These are phyloP conservation scores for Nemania sp. DNA, from an alignment of 2,329 filamentous ascomycete species.

Conservation along the genomic window DNA sequence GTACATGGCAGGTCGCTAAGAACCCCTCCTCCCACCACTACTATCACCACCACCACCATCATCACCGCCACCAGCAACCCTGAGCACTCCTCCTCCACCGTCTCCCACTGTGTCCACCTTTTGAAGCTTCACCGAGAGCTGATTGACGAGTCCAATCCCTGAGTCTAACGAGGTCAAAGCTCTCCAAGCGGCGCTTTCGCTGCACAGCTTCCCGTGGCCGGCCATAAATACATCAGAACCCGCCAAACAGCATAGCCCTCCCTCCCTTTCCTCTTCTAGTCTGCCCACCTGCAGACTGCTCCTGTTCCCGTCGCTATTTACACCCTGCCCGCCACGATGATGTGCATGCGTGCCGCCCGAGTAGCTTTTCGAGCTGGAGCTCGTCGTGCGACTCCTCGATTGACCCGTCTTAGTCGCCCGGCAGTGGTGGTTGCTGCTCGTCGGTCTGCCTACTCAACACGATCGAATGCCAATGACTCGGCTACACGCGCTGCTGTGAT, in stretches of 20 bases:
- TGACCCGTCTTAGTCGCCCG: conserved; percentile 26
- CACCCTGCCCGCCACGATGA: conserved; percentile 40
- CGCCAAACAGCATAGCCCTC: neutral
- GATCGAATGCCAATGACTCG: conserved; percentile 58
- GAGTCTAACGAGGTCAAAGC: conserved; percentile 16
- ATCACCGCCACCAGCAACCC: too few species aligned
- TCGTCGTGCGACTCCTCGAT: conserved; percentile 45
- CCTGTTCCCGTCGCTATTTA: conserved; percentile 4
- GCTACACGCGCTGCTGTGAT: conserved; percentile 84
- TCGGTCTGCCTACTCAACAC: conserved; percentile 52
- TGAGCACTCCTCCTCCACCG: conserved; percentile 12
- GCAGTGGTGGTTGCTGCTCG: conserved; percentile 43
- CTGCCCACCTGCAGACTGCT: neutral
- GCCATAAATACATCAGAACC: conserved; percentile 24
- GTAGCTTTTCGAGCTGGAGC: conserved; percentile 49
- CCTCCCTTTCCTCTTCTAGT: conserved; percentile 10
- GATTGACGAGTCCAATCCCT: conserved; percentile 11
- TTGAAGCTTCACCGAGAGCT: conserved; percentile 31
- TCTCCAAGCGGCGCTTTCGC: conserved; percentile 6
- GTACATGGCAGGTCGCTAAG: conserved; percentile 30
- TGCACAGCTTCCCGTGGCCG: conserved; percentile 23
- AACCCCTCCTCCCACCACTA: conserved; percentile 30
- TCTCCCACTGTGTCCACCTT: conserved; percentile 12
- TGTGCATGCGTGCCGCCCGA: conserved; percentile 47
- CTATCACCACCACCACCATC: too few species aligned